Base-by-base conservation (phyloP, 2,329 filamentous ascomycete species). In the Acrodontium crateriforme region DNA sequence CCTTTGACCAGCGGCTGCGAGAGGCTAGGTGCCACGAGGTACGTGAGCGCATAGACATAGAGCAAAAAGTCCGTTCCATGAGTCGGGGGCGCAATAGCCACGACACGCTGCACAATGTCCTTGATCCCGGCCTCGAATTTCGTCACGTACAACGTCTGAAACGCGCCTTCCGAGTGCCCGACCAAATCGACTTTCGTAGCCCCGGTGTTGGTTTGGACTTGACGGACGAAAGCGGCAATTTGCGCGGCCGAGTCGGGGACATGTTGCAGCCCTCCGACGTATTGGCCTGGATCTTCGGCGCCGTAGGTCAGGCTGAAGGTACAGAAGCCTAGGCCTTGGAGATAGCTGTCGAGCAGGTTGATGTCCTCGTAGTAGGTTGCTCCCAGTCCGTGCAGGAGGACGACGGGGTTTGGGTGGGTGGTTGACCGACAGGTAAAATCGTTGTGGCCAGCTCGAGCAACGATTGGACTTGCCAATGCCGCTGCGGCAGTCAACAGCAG, bases 311-410 rank as follows among this genome's bases (percentile, higher is more conserved):
- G 38, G 21, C 34, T 38, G 31, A 44, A 44, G 10, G 41, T 42
- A 29, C 39, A 44, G 23, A 37, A 44, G 24, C 33, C 27, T 16
- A 36, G 20, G 5, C 18, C 22, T 18, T 42, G 29, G n/a, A 44
- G 26, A 30, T 39, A 30, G n/a, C 24, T 8, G 27, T 44, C 34
- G 2, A 44, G 38, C 2, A 27, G 16, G 25, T 44, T 44, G 15
- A 44, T 33, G 30, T 44, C 41, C 30, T 41, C 39, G 28, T 42
- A 41, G 35, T 39, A 44, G 11, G 39, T 44, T 11, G 41, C 39
- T 17, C 41, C 41, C 3, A 44, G 29, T 11, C 41, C 41, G 26
- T 44, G 41, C 21, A 44, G 31, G 18, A 44, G 27, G 13, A 42
- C 24, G 10, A 42, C 39, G 4, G 41, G 41, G 23, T 44, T 44